Conservation (phyloP, 306 rosid genomes). For the Cicer yamashitae region DNA sequence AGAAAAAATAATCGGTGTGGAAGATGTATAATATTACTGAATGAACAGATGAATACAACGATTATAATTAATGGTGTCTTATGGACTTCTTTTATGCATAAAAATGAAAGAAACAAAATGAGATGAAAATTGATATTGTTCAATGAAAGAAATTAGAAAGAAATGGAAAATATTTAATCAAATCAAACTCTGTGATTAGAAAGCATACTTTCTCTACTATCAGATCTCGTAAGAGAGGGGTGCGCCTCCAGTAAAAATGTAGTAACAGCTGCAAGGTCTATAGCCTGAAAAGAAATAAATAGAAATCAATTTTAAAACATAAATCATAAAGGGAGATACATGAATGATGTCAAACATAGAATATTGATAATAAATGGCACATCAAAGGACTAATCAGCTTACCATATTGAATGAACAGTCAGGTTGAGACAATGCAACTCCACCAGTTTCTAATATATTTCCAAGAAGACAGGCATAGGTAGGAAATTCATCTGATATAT, state of each 20-base stretch:
- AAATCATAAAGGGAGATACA: slow-evolving; percentile 18
- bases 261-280: slow-evolving; percentile 81
- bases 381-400: slow-evolving; percentile 43
- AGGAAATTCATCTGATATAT: slow-evolving; percentile 77
- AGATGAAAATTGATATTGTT: not conserved
- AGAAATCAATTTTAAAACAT: slow-evolving; percentile 35
- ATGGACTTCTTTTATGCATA: not conserved
- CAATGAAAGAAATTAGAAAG: not conserved
- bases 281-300: slow-evolving; percentile 63
- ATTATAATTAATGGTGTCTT: not conserved
- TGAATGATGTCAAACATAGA: slow-evolving; percentile 28
- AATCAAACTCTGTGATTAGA: slow-evolving; percentile 23
- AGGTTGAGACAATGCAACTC: slow-evolving; percentile 77
- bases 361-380: slow-evolving; percentile 34
- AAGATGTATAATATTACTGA: not conserved
- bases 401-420: slow-evolving; percentile 88
- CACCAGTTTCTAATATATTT: slow-evolving; percentile 83
- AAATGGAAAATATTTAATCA: slow-evolving; percentile 2
- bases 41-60: not conserved
- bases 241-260: slow-evolving; percentile 80
- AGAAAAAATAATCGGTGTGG: not conserved
- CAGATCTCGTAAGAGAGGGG: slow-evolving; percentile 69
- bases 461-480: slow-evolving; percentile 96
- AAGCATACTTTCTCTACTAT: slow-evolving; percentile 62
- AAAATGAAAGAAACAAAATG: not conserved